These are phyloP conservation scores for Mallotus nudiflorus DNA, from an alignment of 345 rosid species.

Conservation along the genomic window DNA sequence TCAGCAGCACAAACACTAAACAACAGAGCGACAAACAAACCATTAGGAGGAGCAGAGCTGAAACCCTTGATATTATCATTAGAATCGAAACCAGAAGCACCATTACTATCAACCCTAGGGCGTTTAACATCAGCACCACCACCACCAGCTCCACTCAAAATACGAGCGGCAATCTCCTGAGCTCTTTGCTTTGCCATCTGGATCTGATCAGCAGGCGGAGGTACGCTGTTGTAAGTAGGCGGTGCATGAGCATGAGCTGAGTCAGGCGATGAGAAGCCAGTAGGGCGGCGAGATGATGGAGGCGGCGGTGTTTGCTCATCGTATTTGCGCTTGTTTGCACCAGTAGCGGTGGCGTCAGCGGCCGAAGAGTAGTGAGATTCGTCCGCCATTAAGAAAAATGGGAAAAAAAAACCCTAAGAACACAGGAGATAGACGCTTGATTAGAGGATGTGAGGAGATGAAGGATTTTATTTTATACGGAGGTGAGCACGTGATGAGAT, in stretches of 20 bases:
- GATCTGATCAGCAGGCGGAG: conserved; percentile 77
- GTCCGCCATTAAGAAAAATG: conserved; percentile 61
- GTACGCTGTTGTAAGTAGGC: conserved; percentile 68
- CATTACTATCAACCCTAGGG: conserved; percentile 76
- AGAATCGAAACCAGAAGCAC: conserved; percentile 56
- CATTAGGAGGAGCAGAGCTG: conserved; percentile 48
- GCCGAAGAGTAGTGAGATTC: conserved; percentile 81
- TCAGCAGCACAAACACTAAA: too few relatives aligned
- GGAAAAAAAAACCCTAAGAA: conserved; percentile 7
- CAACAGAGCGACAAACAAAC: conserved; percentile 14
- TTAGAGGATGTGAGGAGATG: background rate
- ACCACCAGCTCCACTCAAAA: conserved; percentile 44
- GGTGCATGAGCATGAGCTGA: conserved; percentile 34
- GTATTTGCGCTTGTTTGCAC: conserved; percentile 74
- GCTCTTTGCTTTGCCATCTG: conserved; percentile 89
- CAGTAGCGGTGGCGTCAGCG: conserved; percentile 34
- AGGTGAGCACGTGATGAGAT: conserved; percentile 7
- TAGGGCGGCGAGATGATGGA: conserved; percentile 54
- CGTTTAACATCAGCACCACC: conserved; percentile 77
- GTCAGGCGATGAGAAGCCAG: conserved; percentile 88
- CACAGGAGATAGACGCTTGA: background rate
- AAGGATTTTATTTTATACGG: conserved; percentile 3
- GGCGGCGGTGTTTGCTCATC: conserved; percentile 72
- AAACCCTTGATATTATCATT: conserved; percentile 47
- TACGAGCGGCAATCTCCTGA: conserved; percentile 92